A percentile compares a stretch with the other conserved stretches of the same genome.
These are phyloP conservation scores for Ceratobasidium theobromae DNA, from an alignment of 1,284 basidiomycete genomes.

Conservation along the genomic window DNA sequence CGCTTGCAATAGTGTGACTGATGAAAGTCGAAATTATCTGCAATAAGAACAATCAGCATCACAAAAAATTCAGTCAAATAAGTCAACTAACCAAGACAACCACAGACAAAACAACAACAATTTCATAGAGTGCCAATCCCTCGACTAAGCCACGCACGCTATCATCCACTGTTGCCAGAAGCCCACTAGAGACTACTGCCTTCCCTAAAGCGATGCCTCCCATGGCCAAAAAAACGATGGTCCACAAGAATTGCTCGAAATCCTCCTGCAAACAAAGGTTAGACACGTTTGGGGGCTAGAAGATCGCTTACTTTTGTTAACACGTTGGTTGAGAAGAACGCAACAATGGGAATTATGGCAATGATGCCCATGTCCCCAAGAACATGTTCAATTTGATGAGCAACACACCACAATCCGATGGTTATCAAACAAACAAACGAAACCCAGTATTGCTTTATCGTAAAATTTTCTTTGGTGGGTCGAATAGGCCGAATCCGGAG, in stretches of 20 bases:
- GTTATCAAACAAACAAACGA: conserved; percentile 81
- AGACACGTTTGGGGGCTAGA: conserved; percentile 13
- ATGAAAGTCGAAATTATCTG: conserved; percentile 86
- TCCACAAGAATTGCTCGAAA: conserved; percentile 93
- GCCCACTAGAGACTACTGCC: conserved; percentile 87
- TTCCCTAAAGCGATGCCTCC: conserved; percentile 96
- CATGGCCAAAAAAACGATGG: conserved; percentile 95
- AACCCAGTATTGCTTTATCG: conserved; percentile 89
- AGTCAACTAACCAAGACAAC: conserved; percentile 78
- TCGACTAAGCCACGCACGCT: conserved; percentile 70
- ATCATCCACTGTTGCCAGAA: conserved; percentile 76
- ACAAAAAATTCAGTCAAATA: conserved; percentile 36
- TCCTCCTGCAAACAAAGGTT: conserved; percentile 63
- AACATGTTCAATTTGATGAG: conserved; percentile 73
- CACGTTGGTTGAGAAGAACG: conserved; percentile 94
- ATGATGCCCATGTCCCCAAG: conserved; percentile 98
- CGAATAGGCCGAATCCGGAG: conserved; percentile 82
- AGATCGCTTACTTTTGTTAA: conserved; percentile 76
- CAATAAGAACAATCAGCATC: not conserved
- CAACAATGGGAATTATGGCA: conserved; percentile 89
- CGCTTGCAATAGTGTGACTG: conserved; percentile 95
- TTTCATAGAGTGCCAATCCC: conserved; percentile 73
- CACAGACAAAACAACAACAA: conserved; percentile 80
- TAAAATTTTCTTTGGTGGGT: conserved; percentile 78
- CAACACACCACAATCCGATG: conserved; percentile 90